These are phyloP conservation scores for Quercus alba DNA, from an alignment of 306 rosid genomes.

Conservation along the genomic window DNA sequence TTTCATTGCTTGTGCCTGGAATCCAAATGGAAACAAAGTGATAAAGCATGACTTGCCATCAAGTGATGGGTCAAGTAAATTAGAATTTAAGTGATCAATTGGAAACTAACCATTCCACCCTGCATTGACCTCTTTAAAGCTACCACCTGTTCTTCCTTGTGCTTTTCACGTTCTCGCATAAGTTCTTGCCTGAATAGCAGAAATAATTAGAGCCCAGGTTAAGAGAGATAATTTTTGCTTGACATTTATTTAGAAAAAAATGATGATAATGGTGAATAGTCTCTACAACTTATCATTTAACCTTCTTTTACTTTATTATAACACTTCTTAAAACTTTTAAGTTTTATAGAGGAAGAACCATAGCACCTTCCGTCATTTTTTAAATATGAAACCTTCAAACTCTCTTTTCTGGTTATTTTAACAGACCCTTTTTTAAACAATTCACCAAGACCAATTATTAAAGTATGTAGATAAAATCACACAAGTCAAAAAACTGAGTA, in stretches of 20 bases:
- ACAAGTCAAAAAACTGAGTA: no score
- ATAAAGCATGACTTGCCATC: neutral
- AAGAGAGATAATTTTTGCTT: constrained; percentile 3
- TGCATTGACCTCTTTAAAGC: constrained; percentile 76
- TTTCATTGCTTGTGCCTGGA: constrained; percentile 99
- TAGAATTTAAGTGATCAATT: constrained; percentile 6
- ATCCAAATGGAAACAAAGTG: constrained; percentile 8
- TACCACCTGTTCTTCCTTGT: constrained; percentile 81
- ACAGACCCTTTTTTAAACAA: no score
- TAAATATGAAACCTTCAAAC: no score
- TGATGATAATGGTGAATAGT: no score
- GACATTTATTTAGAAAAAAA: no score
- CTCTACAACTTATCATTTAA: neutral
- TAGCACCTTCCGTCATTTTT: no score
- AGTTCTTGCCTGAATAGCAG: constrained; percentile 64
- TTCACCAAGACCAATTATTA: no score
- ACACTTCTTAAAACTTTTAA: no score
- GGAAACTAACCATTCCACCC: constrained; percentile 83
- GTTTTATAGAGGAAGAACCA: no score
- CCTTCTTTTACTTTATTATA: neutral
- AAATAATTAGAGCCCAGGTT: constrained; percentile 6
- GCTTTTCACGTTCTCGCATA: constrained; percentile 72
- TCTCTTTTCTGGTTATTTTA: no score
- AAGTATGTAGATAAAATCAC: no score
- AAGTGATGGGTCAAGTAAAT: neutral